Conservation (phyloP, 2,329 filamentous ascomycete species). For the Immersiporthe knoxdaviesiana region DNA sequence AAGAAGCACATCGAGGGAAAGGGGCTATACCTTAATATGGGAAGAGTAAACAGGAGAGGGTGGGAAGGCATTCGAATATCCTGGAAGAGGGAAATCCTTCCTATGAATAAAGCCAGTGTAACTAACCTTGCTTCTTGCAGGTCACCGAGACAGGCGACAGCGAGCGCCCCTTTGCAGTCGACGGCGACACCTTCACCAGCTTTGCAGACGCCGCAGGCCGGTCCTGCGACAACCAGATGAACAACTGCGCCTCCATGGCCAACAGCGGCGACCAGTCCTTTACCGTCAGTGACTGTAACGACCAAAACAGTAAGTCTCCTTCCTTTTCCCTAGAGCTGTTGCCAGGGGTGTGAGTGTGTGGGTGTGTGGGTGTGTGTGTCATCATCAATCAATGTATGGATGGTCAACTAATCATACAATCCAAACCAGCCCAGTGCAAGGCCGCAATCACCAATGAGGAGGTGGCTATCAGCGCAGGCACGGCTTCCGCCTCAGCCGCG, state of each 20-base stretch:
- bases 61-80: too few species aligned
- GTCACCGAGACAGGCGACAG: conserved; percentile 46
- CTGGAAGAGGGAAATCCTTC: too few species aligned
- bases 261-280: conserved; percentile 43
- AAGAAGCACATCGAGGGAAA: not conserved
- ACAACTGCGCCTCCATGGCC: conserved; percentile 48
- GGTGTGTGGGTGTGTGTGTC: too few species aligned
- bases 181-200: conserved; percentile 50
- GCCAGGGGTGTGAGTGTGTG: too few species aligned
- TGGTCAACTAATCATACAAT: too few species aligned
- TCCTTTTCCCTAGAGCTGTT: not conserved
- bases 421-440: conserved; percentile 50
- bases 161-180: conserved; percentile 47
- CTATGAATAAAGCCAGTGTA: too few species aligned
- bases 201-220: conserved; percentile 47
- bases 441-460: conserved; percentile 9
- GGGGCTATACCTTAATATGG: not conserved
- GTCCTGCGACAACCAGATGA: conserved; percentile 55
- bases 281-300: conserved; percentile 49
- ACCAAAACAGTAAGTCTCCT: conserved; percentile 46
- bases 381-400: too few species aligned
- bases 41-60: too few species aligned
- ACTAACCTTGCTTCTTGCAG: conserved; percentile 31
- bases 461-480: conserved; percentile 14
- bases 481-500: conserved; percentile 15